Conservation (phyloP, 1,284 basidiomycete species). For the Athelia sp. region DNA sequence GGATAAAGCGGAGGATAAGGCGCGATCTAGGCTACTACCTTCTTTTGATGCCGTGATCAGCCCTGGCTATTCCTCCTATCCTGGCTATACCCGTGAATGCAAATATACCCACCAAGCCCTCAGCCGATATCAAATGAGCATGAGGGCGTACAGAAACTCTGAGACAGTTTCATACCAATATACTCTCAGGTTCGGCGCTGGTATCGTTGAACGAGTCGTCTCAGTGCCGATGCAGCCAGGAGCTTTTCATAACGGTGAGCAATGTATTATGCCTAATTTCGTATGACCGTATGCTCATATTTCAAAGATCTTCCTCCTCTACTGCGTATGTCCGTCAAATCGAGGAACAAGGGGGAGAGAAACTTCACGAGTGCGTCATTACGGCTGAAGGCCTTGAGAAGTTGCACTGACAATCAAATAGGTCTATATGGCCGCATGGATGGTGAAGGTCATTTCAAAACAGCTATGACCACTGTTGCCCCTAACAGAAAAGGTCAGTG, state of each 20-base stretch:
- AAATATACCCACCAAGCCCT: slow-evolving; percentile 42
- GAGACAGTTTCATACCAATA: slow-evolving; percentile 42
- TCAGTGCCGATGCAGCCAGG: slow-evolving; percentile 42
- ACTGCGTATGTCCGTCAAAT: slow-evolving; percentile 28
- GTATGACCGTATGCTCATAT: background rate
- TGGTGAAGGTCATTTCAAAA: slow-evolving; percentile 45
- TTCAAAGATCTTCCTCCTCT: slow-evolving; percentile 35
- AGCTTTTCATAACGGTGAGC: slow-evolving; percentile 43
- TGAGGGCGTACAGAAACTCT: slow-evolving; percentile 30
- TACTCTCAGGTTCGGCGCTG: slow-evolving; percentile 33
- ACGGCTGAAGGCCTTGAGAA: slow-evolving; percentile 1
- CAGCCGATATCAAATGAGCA: slow-evolving; percentile 53
- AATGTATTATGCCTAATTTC: background rate
- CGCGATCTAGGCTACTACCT: slow-evolving; percentile 21
- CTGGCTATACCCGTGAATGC: slow-evolving; percentile 42
- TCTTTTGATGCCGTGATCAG: too few relatives aligned
- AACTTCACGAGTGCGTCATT: slow-evolving; percentile 18
- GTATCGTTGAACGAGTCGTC: slow-evolving; percentile 48
- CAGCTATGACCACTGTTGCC: slow-evolving; percentile 47
- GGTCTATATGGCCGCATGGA: slow-evolving; percentile 52
- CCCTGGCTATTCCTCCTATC: slow-evolving; percentile 9
- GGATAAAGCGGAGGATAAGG: slow-evolving; percentile 25
- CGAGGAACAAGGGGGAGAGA: slow-evolving; percentile 15
- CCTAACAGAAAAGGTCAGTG: slow-evolving; percentile 37
- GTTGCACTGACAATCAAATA: slow-evolving; percentile 16